phyloP scores from a whole-genome alignment of 257 asterid species.

The Petrea volubilis region DNA sequence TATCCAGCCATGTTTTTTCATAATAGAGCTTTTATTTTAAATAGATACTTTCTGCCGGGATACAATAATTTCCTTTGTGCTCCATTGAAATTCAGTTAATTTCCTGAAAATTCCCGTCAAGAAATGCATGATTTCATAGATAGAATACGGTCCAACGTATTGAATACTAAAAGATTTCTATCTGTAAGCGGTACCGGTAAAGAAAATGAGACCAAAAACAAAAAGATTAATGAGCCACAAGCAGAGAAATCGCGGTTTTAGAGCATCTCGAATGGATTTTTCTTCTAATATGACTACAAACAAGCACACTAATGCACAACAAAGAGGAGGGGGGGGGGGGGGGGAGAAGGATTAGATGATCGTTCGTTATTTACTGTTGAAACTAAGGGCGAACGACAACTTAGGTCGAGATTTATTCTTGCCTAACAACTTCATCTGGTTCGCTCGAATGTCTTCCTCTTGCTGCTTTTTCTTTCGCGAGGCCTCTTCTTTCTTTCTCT shows the following conservation, averaged over 20 bases:
- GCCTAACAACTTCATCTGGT: constrained; percentile 84
- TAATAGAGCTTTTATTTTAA: too few relatives aligned
- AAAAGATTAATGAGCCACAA: constrained; percentile 11
- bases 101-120: neutral
- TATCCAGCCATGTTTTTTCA: too few relatives aligned
- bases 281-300: neutral
- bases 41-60: too few relatives aligned
- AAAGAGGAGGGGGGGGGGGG: neutral
- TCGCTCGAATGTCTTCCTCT: constrained; percentile 94
- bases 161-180: neutral
- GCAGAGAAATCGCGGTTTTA: constrained; percentile 1
- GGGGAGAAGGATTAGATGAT: neutral
- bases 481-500: constrained; percentile 89
- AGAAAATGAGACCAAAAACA: neutral
- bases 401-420: constrained; percentile 96
- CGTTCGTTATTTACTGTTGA: constrained; percentile 41
- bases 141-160: too few relatives aligned
- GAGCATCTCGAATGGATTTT: neutral
- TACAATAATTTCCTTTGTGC: too few relatives aligned
- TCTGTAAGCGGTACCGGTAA: neutral
- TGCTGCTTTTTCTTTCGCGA: constrained; percentile 69
- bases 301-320: constrained; percentile 19
- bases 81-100: too few relatives aligned
- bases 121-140: neutral
- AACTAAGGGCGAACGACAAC: constrained; percentile 73